These are phyloP conservation scores for Paracoccidioides brasiliensis DNA, from an alignment of 2,329 filamentous ascomycete genomes.

Conservation along the genomic window DNA sequence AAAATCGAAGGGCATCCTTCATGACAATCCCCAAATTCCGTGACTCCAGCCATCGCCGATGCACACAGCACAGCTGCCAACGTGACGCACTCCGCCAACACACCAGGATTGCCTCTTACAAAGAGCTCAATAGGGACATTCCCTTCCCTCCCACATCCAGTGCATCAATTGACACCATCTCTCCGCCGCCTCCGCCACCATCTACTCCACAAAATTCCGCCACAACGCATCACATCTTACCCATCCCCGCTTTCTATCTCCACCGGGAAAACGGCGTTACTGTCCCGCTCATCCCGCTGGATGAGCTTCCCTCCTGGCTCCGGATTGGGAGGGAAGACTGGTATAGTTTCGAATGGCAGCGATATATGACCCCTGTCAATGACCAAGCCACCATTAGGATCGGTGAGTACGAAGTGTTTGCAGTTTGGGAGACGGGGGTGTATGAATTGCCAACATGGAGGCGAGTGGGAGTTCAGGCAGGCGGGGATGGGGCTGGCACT, in stretches of 20 bases:
- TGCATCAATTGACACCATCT: background rate
- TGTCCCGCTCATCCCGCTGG: constrained; percentile 30
- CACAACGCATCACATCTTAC: background rate
- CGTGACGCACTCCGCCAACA: background rate
- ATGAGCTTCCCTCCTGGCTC: constrained; percentile 30
- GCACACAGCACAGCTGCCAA: background rate
- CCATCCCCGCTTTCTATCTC: constrained; percentile 28
- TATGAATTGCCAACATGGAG: background rate
- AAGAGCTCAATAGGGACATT: background rate
- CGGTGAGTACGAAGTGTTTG: constrained; percentile 4
- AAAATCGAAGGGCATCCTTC: background rate
- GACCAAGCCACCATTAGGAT: background rate
- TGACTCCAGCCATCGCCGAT: no score
- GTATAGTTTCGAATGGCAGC: constrained; percentile 10
- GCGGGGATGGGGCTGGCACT: background rate
- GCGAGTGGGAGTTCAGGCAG: background rate
- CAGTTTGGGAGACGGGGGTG: background rate
- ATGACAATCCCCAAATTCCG: background rate
- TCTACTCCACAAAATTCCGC: background rate
- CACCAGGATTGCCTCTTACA: background rate
- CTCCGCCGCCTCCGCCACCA: background rate
- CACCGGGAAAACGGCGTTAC: constrained; percentile 22
- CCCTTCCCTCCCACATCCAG: background rate
- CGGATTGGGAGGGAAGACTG: constrained; percentile 18
- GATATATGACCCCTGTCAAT: constrained; percentile 14